Conservation (phyloP, 2,329 filamentous ascomycete species). For the Ceratocystiopsis sp. region DNA sequence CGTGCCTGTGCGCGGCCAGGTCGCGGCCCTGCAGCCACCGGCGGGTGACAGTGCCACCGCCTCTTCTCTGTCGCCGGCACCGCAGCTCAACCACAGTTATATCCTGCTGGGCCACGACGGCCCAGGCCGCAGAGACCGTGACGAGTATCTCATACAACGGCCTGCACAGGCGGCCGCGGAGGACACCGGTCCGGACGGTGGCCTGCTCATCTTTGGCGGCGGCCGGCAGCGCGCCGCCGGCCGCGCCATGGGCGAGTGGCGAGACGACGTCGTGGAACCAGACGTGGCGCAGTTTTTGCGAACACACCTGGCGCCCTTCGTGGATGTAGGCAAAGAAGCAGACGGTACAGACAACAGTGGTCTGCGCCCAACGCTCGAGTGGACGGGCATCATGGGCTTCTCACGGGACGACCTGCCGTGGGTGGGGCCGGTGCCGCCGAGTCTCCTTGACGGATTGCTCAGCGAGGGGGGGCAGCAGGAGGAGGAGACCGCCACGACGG, state of each 20-base stretch:
- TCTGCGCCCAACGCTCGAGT: conserved; percentile 27
- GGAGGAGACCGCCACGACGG: conserved; percentile 16
- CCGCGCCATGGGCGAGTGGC: conserved; percentile 23
- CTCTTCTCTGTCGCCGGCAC: not conserved
- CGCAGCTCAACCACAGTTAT: conserved; percentile 39
- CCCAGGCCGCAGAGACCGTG: conserved; percentile 21
- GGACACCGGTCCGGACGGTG: conserved; percentile 14
- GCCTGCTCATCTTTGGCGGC: conserved; percentile 55
- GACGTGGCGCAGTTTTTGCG: conserved; percentile 39
- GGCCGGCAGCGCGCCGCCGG: conserved; percentile 39
- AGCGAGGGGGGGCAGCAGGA: not conserved
- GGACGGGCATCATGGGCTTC: conserved; percentile 72
- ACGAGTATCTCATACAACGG: conserved; percentile 62
- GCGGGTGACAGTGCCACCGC: conserved; percentile 14
- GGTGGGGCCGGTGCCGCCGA: conserved; percentile 47
- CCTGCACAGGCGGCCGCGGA: conserved; percentile 22
- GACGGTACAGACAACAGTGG: not conserved
- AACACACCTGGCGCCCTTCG: conserved; percentile 20
- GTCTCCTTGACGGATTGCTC: conserved; percentile 11
- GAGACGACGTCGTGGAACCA: conserved; percentile 18
- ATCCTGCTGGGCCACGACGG: conserved; percentile 34
- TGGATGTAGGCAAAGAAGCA: conserved; percentile 21
- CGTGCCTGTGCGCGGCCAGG: conserved; percentile 60
- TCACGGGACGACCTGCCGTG: conserved; percentile 50
- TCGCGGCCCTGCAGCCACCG: conserved; percentile 48